A percentile compares a stretch with the other conserved stretches of the same genome.
Evolutionary conservation across 2,329 filamentous ascomycete species (phyloP).

Genomic region (Phialocephala subalpina): DNA sequence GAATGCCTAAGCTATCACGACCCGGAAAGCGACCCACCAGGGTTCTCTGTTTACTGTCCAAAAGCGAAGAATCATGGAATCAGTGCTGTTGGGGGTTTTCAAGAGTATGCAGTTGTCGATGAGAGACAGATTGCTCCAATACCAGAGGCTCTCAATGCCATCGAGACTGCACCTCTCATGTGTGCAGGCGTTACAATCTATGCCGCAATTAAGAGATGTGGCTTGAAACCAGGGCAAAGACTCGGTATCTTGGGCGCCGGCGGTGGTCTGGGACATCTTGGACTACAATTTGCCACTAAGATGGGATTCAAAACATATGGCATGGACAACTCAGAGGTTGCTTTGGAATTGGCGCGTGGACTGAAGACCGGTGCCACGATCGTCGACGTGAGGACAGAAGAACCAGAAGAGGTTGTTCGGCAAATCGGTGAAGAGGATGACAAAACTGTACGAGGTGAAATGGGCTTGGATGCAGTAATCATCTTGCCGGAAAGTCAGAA

Average conservation of each 20-base stretch:
- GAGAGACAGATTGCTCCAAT: conserved; percentile 58
- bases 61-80: conserved; percentile 19
- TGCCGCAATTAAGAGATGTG: conserved; percentile 67
- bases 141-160: conserved; percentile 56
- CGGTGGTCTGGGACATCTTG: conserved; percentile 68
- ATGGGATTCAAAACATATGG: conserved; percentile 58
- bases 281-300: conserved; percentile 56
- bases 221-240: conserved; percentile 56
- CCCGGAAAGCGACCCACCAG: conserved; percentile 42
- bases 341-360: conserved; percentile 50
- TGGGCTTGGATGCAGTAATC: conserved; percentile 55
- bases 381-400: conserved; percentile 48
- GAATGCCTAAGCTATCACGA: conserved; percentile 48
- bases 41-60: conserved; percentile 51
- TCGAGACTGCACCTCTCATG: conserved; percentile 69
- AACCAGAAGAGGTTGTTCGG: conserved; percentile 33
- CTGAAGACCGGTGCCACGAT: conserved; percentile 45
- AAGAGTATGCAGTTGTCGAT: conserved; percentile 53
- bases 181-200: conserved; percentile 80
- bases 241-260: conserved; percentile 74
- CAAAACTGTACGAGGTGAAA: conserved; percentile 47
- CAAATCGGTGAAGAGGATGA: conserved; percentile 45
- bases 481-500: conserved; percentile 55
- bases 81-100: conserved; percentile 47
- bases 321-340: conserved; percentile 56